A percentile compares a stretch with the other conserved stretches of the same genome.
Conservation (phyloP, 73 alveolate species). For the Paramecium biaurelia region DNA sequence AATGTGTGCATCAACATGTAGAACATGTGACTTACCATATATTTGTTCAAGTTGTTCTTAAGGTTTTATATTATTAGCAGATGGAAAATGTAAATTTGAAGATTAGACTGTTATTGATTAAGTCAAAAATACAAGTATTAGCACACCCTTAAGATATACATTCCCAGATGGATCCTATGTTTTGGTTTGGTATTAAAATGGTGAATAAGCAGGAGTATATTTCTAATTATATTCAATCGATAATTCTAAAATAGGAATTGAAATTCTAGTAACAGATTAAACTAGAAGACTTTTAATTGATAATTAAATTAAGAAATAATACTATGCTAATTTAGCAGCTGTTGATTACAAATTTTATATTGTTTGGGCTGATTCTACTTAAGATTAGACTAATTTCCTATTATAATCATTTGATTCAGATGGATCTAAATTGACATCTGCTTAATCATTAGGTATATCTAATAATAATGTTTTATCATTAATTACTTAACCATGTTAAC, state of each 20-base stretch:
- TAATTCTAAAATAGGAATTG: not conserved
- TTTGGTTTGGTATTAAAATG: not conserved
- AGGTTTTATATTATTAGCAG: not conserved
- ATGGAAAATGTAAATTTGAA: not conserved
- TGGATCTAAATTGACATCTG: not conserved
- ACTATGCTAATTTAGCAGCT: not conserved
- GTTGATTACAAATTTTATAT: not conserved
- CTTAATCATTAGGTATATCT: not conserved
- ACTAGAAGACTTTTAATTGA: not conserved
- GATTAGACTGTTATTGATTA: not conserved
- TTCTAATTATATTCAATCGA: not conserved
- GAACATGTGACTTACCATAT: not conserved
- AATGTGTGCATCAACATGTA: not conserved
- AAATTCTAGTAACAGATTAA: not conserved
- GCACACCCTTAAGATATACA: not conserved
- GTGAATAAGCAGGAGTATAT: constrained; percentile 6
- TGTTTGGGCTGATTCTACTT: not conserved
- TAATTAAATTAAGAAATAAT: not conserved
- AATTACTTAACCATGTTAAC: not conserved
- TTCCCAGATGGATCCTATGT: not conserved
- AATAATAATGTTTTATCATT: not conserved
- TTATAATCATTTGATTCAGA: not conserved
- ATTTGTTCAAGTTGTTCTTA: not conserved
- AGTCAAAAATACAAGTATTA: not conserved
- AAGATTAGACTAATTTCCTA: not conserved